A percentile compares a stretch with the other conserved stretches of the same genome.
phyloP scores from a whole-genome alignment of 768 basidiomycete species.

The Lentinula boryana region DNA sequence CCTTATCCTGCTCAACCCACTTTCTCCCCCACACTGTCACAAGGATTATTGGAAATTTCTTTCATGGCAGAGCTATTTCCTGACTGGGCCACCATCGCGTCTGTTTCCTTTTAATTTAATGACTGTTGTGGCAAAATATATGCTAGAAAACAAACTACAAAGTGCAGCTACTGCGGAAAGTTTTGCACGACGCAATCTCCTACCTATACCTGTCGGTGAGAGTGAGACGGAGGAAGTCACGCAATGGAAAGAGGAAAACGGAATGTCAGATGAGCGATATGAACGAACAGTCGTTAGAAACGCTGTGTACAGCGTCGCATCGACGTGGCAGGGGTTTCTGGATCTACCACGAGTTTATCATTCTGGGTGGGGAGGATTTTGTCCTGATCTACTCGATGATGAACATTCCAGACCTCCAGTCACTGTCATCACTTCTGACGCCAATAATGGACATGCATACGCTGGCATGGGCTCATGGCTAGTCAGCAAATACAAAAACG shows the following conservation, averaged over 20 bases:
- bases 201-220: slow-evolving; percentile 32
- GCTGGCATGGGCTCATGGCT: slow-evolving; percentile 42
- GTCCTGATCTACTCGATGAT: slow-evolving; percentile 35
- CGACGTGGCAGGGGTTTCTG: slow-evolving; percentile 47
- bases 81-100: slow-evolving; percentile 37
- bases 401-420: slow-evolving; percentile 39
- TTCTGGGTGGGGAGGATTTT: slow-evolving; percentile 45
- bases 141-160: slow-evolving; percentile 28
- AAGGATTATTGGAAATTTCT: slow-evolving; percentile 37
- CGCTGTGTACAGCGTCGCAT: slow-evolving; percentile 39
- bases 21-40: slow-evolving; percentile 43
- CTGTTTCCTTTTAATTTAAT: slow-evolving; percentile 35
- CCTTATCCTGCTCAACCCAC: slow-evolving; percentile 39
- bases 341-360: slow-evolving; percentile 35
- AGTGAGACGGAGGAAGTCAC: slow-evolving; percentile 24
- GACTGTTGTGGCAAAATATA: slow-evolving; percentile 23
- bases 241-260: slow-evolving; percentile 35
- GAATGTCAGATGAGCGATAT: slow-evolving; percentile 35
- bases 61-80: slow-evolving; percentile 40
- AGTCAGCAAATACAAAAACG: slow-evolving; percentile 39
- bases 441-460: slow-evolving; percentile 33
- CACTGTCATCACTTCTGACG: slow-evolving; percentile 34
- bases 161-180: slow-evolving; percentile 33
- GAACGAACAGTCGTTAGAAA: slow-evolving; percentile 35
- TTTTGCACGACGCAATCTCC: slow-evolving; percentile 30